Evolutionary conservation across 1,284 basidiomycete genomes (phyloP), one percentile per base, ranked within the genome.

Genomic region (Melampsora larici-populina): DNA sequence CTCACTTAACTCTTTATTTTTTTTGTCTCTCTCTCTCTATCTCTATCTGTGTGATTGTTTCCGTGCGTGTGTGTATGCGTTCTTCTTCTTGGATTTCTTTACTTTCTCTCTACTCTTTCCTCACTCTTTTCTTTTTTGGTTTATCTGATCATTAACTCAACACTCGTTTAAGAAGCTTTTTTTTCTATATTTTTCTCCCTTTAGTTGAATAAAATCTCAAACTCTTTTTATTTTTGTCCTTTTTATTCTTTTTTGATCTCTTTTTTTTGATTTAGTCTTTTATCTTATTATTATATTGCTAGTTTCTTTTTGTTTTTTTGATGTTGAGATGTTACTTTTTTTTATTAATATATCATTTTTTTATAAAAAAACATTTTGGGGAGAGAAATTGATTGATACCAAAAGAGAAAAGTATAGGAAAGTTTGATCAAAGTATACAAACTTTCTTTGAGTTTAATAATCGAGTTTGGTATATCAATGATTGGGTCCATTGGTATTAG

Each of bases 21-120:
- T n/a, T 40, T 36, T 2, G 24, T 68, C 36, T 48, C 66, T 68
- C 43, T 48, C 66, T 68, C 66, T 48, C 40, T 68, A 21, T 48
- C 43, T 68, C 66, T 48, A 21, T 68, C 43, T 40, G 26, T 68
- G 31, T 65, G 24, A 24, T 40, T 65, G 31, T 65, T 21, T 65
- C 7, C 21, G 31, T 36, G 31, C 29, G 6, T 65, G 21, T 65
- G 31, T 65, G 31, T 65, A n/a, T 68, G 26, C 48, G 21, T 68
- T 40, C 36, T 8, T 67, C n/a, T 48, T 36, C 40, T 36, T 68
- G 21, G 8, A 21, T 68, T 33, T 40, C 65, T 48, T n/a, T 26
- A 3, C n/a, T 36, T 21, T 40, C 36, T 36, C 40, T 40, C 36
- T 40, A 7, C 29, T 48, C 40, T 68, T 6, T 43, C 6, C 21